phyloP scores from a whole-genome alignment of 768 basidiomycete genomes.

The Piloderma croceum region DNA sequence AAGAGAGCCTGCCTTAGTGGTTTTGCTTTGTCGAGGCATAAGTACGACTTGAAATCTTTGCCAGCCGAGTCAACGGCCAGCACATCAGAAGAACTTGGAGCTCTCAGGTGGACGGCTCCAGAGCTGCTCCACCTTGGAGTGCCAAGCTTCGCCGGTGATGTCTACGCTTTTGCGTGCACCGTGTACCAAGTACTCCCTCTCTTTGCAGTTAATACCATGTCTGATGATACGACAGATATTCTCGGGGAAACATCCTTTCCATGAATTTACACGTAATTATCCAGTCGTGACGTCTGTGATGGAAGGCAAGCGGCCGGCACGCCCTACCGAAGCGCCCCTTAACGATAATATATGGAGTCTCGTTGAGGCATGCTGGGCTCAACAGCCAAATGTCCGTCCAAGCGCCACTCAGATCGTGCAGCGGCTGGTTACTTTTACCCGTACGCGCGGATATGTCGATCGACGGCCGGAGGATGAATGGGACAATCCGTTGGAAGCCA shows the following conservation, averaged over 20 bases:
- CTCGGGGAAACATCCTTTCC: conserved; percentile 8
- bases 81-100: too few species aligned
- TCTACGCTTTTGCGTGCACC: conserved; percentile 10
- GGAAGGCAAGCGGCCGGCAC: conserved; percentile 5
- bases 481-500: too few species aligned
- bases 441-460: too few species aligned
- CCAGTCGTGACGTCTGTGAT: conserved; percentile 6
- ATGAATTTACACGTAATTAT: conserved; percentile 1
- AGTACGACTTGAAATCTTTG: too few species aligned
- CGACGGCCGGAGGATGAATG: too few species aligned
- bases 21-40: too few species aligned
- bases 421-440: too few species aligned
- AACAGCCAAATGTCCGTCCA: neutral
- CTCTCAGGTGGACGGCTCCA: conserved; percentile 11
- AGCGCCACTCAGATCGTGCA: too few species aligned
- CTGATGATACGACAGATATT: conserved; percentile 4
- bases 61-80: too few species aligned
- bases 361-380: conserved; percentile 4
- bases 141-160: neutral
- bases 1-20: too few species aligned
- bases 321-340: neutral
- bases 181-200: conserved; percentile 6
- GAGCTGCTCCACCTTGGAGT: conserved; percentile 7
- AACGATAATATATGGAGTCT: neutral
- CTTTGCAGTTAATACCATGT: neutral